Percentiles rank a stretch among this genome's conserved stretches.
phyloP scores from a whole-genome alignment of 2,329 filamentous ascomycete genomes.

The Colletotrichum sp. region DNA sequence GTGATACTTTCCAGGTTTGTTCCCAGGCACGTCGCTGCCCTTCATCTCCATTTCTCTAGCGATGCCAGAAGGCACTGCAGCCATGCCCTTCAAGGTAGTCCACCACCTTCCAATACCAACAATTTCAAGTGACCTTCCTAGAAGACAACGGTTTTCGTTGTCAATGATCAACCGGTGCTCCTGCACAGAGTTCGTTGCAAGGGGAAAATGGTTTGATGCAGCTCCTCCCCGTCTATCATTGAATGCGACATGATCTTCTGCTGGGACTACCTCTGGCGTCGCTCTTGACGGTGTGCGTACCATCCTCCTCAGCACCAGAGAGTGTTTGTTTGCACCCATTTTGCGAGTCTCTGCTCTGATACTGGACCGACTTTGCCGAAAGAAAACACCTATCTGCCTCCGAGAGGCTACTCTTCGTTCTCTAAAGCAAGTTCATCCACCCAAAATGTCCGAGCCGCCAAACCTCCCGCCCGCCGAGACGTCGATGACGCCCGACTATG shows the following conservation, averaged over 20 bases:
- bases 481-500: neutral
- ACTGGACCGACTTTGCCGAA: neutral
- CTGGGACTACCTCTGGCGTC: neutral
- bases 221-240: neutral
- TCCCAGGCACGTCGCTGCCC: neutral
- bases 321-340: neutral
- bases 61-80: neutral
- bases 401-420: neutral
- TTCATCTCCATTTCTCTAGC: neutral
- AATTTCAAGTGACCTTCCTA: neutral
- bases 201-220: neutral
- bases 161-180: neutral
- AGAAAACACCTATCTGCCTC: neutral
- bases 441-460: neutral
- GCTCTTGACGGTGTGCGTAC: neutral
- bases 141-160: neutral
- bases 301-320: neutral
- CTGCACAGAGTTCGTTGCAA: neutral
- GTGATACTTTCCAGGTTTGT: neutral
- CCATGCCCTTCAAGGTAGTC: neutral
- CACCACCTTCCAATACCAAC: neutral
- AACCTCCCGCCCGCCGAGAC: neutral
- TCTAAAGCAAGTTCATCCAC: neutral
- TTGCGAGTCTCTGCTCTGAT: neutral
- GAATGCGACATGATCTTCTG: neutral